These are phyloP conservation scores for Camellia sinensis DNA, from an alignment of 148 eudicot species.

Conservation along the genomic window DNA sequence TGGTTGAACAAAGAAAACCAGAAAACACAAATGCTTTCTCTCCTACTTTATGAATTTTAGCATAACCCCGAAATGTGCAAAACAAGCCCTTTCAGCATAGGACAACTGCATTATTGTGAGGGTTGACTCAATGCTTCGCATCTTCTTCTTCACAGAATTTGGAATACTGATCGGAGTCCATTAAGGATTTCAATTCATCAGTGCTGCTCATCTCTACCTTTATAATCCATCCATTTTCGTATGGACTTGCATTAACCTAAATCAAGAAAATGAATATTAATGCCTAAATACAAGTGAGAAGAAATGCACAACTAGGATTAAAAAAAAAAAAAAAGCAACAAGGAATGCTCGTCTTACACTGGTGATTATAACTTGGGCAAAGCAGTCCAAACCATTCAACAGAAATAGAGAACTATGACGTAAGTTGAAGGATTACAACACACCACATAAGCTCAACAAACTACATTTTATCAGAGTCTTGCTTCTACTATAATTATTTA, in stretches of 20 bases:
- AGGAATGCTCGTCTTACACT: background rate
- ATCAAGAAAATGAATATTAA: background rate
- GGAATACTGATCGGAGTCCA: slow-evolving; percentile 75
- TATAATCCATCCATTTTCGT: slow-evolving; percentile 84
- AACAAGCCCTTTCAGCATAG: background rate
- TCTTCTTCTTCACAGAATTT: slow-evolving; percentile 96
- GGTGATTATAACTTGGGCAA: background rate
- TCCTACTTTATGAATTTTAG: background rate
- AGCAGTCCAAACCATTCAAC: background rate
- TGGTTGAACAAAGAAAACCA: background rate
- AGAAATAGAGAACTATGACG: background rate
- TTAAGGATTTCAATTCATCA: slow-evolving; percentile 48
- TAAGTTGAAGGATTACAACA: too few relatives aligned
- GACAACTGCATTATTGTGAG: background rate
- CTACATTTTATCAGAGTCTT: too few relatives aligned
- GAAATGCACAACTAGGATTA: background rate
- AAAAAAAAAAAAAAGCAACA: background rate
- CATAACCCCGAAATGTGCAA: too few relatives aligned
- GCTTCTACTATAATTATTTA: too few relatives aligned
- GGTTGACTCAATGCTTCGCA: slow-evolving; percentile 46
- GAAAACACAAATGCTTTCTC: background rate
- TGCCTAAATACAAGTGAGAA: background rate
- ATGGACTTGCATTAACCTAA: slow-evolving; percentile 68
- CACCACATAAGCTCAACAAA: too few relatives aligned
- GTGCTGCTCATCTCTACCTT: slow-evolving; percentile 67